Base-by-base conservation (phyloP, 139 green algal genomes). In the Coelastrella sp. region DNA sequence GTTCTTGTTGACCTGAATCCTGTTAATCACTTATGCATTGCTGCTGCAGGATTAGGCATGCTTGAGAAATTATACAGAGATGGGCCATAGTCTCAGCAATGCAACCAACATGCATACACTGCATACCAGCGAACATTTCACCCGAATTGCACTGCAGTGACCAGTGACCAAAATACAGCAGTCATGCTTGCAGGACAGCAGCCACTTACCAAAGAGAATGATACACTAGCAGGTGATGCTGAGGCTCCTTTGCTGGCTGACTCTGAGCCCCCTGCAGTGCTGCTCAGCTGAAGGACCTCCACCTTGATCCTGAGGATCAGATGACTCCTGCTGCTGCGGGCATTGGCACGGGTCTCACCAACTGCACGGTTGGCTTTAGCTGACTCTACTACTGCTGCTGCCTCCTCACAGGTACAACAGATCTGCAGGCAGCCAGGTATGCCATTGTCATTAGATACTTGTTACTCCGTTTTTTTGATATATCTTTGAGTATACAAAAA, bases 251-350 rank as follows among this genome's bases (percentile, higher is more conserved):
- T 10, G 22, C 22, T 12, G 68, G 20, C 82, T 87, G 60, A 11
- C 60, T 60, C 60, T 78, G 84, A 66, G 81, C 27, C 66, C 19
- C 63, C 65, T 17, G 20, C 20, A 20, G 20, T 82, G 68, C 84
- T 78, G 22, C 68, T 82, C 19, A 90, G 86, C 27, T 90, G 73
- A 59, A 85, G 75, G 22, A 68, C n/a, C 61, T 90, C 75, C 27
- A 90, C 59, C 35, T 72, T 82, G 7, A 90, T 56, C 24, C 86
- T 63, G 1, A 90, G 25, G 4, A 90, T 75, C 75, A 90, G 60
- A 60, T 90, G 86, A 24, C 73, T 79, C 11, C 86, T 60, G 86
- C 86, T 90, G 86, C 86, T 90, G 59, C 75, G 86, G 4, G 75
- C 74, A 58, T 90, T 85, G 7, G 86, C 86, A 27, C 76, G 75